Evolutionary conservation across 768 basidiomycete genomes (phyloP).

Genomic region (Udeniomyces megalosporus): DNA sequence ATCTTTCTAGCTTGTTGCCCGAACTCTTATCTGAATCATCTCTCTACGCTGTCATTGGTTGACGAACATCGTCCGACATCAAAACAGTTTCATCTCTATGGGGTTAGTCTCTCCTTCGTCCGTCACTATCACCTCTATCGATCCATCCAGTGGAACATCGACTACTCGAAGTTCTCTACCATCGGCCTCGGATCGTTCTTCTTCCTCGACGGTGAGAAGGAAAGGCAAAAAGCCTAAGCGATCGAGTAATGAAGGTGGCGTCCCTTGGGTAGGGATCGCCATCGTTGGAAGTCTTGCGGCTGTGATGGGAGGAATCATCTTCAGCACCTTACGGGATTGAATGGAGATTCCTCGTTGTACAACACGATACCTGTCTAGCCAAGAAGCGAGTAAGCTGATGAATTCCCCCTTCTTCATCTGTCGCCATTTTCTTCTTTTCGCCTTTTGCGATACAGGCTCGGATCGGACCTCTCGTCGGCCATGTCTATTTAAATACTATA

Average conservation of each 20-base stretch:
- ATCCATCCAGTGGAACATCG: background rate
- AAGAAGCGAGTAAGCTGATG: no score
- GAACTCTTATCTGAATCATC: background rate
- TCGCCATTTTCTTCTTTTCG: no score
- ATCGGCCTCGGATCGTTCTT: background rate
- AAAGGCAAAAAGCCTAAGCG: background rate
- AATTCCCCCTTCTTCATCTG: no score
- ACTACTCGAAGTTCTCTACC: background rate
- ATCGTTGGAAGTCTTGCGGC: constrained; percentile 22
- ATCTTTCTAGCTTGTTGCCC: background rate
- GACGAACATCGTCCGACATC: no score
- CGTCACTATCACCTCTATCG: background rate
- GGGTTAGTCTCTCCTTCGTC: constrained; percentile 9
- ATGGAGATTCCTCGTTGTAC: background rate
- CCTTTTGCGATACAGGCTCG: no score
- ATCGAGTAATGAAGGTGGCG: background rate
- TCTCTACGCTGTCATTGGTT: background rate
- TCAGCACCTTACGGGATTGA: constrained; percentile 17
- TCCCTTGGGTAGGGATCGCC: constrained; percentile 19
- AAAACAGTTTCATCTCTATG: constrained; percentile 10
- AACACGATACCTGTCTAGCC: no score
- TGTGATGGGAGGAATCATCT: constrained; percentile 27
- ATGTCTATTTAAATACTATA: no score
- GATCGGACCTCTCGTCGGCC: no score
- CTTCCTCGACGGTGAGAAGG: background rate